Evolutionary conservation across 2,329 filamentous ascomycete genomes (phyloP).

Genomic region (Dactylellina parvicollis): DNA sequence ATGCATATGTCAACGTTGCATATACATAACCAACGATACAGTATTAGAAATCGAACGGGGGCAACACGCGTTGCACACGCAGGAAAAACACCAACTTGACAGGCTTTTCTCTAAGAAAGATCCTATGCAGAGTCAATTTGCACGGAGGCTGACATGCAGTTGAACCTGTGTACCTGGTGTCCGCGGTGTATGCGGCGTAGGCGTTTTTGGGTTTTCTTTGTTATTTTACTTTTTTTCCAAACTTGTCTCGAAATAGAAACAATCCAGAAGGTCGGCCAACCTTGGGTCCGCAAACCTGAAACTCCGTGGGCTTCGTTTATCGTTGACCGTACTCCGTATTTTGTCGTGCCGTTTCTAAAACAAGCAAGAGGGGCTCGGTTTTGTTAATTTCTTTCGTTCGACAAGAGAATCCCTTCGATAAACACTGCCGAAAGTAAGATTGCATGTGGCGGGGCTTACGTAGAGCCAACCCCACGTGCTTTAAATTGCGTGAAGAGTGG

Average conservation of each 20-base stretch:
- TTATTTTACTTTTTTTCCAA: too few species aligned
- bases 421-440: slow-evolving; percentile 13
- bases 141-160: slow-evolving; percentile 6
- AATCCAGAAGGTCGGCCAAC: neutral
- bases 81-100: too few species aligned
- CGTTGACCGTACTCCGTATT: slow-evolving; percentile 24
- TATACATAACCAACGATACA: neutral
- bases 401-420: neutral
- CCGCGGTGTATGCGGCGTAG: neutral
- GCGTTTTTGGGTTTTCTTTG: neutral
- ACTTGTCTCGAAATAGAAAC: slow-evolving; percentile 23
- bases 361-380: slow-evolving; percentile 31
- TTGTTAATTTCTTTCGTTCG: slow-evolving; percentile 15
- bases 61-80: too few species aligned
- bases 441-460: slow-evolving; percentile 39
- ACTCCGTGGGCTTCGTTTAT: slow-evolving; percentile 22
- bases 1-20: slow-evolving; percentile 1
- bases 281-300: neutral
- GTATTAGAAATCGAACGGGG: neutral
- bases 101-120: too few species aligned
- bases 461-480: slow-evolving; percentile 28
- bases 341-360: slow-evolving; percentile 45
- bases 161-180: neutral
- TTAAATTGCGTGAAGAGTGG: slow-evolving; percentile 24
- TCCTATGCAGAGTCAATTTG: neutral